Percentiles rank a stretch among this genome's conserved stretches.
Conservation (phyloP, 495 filamentous ascomycete species). For the Sphaerosporella brunnea region DNA sequence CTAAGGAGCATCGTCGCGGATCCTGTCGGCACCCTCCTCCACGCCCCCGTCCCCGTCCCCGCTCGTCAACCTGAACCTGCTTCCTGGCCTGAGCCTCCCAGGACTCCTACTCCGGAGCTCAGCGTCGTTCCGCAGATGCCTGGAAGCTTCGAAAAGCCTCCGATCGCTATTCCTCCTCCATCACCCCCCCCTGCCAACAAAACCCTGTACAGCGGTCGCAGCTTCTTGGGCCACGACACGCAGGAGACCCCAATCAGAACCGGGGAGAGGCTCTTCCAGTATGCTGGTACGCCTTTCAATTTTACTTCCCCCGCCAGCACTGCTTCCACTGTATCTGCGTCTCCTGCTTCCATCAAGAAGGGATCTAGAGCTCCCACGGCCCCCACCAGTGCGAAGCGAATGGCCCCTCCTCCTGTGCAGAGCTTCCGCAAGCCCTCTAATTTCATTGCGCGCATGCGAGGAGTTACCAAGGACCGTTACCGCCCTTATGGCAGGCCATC, state of each 20-base stretch:
- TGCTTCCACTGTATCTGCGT: neutral
- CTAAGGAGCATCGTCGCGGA: slow-evolving; percentile 18
- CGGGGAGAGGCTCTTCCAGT: slow-evolving; percentile 5
- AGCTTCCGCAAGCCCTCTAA: slow-evolving; percentile 17
- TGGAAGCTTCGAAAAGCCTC: slow-evolving; percentile 20
- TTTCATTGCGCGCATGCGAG: slow-evolving; percentile 23
- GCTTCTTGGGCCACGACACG: slow-evolving; percentile 2
- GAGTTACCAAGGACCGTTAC: slow-evolving; percentile 15
- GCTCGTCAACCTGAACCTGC: neutral
- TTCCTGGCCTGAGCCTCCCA: neutral
- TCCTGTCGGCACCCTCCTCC: slow-evolving; percentile 19
- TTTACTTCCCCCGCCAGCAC: slow-evolving; percentile 10
- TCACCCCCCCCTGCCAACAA: slow-evolving; percentile 8
- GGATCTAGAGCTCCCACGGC: slow-evolving; percentile 6
- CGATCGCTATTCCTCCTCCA: neutral
- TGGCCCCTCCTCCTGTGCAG: neutral
- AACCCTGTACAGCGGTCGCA: slow-evolving; percentile 1
- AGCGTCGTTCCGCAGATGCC: slow-evolving; percentile 11
- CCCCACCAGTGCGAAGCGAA: slow-evolving; percentile 5
- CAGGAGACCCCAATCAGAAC: slow-evolving; percentile 1
- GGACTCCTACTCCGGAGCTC: slow-evolving; percentile 8
- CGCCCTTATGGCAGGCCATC: slow-evolving; percentile 12
- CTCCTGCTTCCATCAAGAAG: slow-evolving; percentile 2
- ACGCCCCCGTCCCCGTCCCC: slow-evolving; percentile 8
- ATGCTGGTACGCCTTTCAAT: slow-evolving; percentile 1